A percentile compares a stretch with the other conserved stretches of the same genome.
Evolutionary conservation across 305 asterid genomes (phyloP).

Genomic region (Fraxinus latifolia): DNA sequence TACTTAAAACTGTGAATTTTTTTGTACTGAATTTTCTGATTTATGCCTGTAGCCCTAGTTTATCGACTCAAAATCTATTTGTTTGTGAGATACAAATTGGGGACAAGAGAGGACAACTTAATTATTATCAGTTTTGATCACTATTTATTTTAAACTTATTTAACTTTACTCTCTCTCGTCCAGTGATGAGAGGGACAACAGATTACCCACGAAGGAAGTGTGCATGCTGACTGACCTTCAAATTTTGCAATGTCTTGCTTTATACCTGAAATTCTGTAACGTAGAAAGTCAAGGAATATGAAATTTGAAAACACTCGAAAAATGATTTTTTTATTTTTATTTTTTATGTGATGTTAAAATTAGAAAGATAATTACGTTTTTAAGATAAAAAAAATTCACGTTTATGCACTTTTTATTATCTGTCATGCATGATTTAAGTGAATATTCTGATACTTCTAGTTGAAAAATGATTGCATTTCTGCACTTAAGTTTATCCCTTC

Average conservation of each 20-base stretch:
- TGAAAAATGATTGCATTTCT: too few species aligned
- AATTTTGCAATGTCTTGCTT: not conserved
- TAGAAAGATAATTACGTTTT: not conserved
- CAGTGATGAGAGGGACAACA: not conserved
- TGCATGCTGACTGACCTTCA: not conserved
- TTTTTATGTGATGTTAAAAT: not conserved
- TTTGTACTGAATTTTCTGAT: not conserved
- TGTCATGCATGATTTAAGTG: too few species aligned
- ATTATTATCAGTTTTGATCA: not conserved
- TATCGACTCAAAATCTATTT: not conserved
- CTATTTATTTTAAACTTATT: not conserved
- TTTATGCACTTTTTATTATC: too few species aligned
- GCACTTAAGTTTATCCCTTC: not conserved
- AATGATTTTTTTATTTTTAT: too few species aligned
- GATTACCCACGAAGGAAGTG: not conserved
- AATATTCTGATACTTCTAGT: too few species aligned
- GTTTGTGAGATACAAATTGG: not conserved
- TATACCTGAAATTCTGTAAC: not conserved
- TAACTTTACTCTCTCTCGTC: not conserved
- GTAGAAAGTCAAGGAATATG: not conserved
- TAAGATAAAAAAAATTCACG: not conserved
- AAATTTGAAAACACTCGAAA: not conserved
- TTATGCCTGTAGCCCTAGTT: not conserved
- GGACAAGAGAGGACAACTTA: not conserved
- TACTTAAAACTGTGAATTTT: not conserved